Evolutionary conservation across 1,284 basidiomycete genomes (phyloP).

Genomic region (Tilletia setariae): DNA sequence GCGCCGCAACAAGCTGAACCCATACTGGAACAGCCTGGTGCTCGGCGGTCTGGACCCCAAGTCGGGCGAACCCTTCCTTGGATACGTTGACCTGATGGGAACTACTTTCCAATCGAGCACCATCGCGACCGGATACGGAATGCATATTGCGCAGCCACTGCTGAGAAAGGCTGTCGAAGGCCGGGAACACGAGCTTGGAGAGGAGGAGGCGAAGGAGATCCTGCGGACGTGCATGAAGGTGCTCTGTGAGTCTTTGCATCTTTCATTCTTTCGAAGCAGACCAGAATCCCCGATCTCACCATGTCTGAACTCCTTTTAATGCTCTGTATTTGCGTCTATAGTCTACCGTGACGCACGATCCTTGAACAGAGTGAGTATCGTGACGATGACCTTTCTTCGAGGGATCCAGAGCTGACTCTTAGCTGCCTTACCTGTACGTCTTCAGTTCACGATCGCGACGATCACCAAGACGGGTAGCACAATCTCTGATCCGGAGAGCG

Average conservation of each 20-base stretch:
- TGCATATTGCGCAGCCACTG: slow-evolving; percentile 87
- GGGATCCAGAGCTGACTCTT: background rate
- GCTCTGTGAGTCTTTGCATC: slow-evolving; percentile 60
- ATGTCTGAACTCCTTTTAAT: too few relatives aligned
- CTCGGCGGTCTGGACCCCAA: slow-evolving; percentile 64
- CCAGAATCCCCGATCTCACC: background rate
- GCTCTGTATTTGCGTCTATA: slow-evolving; percentile 14
- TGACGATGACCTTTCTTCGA: background rate
- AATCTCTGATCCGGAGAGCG: slow-evolving; percentile 74
- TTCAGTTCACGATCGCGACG: slow-evolving; percentile 90
- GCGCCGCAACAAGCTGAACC: slow-evolving; percentile 81
- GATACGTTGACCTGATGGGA: slow-evolving; percentile 93
- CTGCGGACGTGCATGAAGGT: slow-evolving; percentile 87
- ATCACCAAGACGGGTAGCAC: slow-evolving; percentile 73
- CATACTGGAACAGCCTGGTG: slow-evolving; percentile 90
- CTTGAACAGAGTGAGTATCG: slow-evolving; percentile 76
- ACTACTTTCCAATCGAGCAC: slow-evolving; percentile 93
- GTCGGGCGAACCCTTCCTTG: slow-evolving; percentile 58
- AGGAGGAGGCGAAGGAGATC: slow-evolving; percentile 75
- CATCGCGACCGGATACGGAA: slow-evolving; percentile 93
- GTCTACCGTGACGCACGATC: slow-evolving; percentile 92
- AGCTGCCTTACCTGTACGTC: background rate
- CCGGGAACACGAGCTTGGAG: slow-evolving; percentile 68
- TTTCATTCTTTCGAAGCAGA: background rate
- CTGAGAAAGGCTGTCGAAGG: slow-evolving; percentile 87